Percentiles rank a stretch among this genome's conserved stretches.
These are phyloP conservation scores for Abrus pulchellus DNA, from an alignment of 306 rosid genomes.

Conservation along the genomic window DNA sequence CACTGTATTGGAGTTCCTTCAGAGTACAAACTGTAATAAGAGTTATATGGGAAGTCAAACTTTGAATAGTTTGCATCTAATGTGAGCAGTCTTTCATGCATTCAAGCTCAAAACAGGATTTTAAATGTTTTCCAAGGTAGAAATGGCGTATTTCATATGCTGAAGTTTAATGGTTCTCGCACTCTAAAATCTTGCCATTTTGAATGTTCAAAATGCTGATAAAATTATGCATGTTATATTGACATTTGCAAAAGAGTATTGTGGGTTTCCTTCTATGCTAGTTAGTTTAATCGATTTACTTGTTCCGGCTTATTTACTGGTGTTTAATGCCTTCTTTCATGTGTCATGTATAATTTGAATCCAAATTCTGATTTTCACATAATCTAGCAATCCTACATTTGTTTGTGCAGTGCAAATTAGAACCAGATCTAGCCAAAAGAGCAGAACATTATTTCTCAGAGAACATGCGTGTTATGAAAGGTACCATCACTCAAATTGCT, in stretches of 20 bases:
- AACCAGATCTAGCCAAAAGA: constrained; percentile 70
- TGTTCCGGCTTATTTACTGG: constrained; percentile 37
- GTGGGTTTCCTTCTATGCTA: constrained; percentile 9
- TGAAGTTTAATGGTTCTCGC: constrained; percentile 15
- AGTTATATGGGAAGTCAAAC: constrained; percentile 22
- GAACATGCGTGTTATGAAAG: constrained; percentile 81
- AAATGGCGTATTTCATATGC: constrained; percentile 23
- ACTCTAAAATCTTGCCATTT: constrained; percentile 21
- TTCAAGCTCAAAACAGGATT: constrained; percentile 17
- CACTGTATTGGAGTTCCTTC: constrained; percentile 8
- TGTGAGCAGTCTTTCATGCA: constrained; percentile 20
- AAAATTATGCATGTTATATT: constrained; percentile 17
- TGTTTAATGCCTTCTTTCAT: constrained; percentile 28
- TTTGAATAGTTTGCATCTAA: constrained; percentile 26
- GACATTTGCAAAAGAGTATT: neutral
- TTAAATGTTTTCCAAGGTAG: neutral
- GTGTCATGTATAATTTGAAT: constrained; percentile 27
- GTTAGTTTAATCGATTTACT: constrained; percentile 13
- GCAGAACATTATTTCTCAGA: constrained; percentile 97
- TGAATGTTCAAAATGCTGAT: constrained; percentile 11
- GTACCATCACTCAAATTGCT: constrained; percentile 51
- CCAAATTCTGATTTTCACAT: constrained; percentile 42
- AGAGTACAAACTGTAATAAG: constrained; percentile 24
- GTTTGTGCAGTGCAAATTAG: constrained; percentile 68
- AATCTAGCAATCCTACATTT: constrained; percentile 13